Evolutionary conservation across 2,329 filamentous ascomycete species (phyloP), one percentile per base, ranked within the genome.

Genomic region (Xylariaceae sp.): DNA sequence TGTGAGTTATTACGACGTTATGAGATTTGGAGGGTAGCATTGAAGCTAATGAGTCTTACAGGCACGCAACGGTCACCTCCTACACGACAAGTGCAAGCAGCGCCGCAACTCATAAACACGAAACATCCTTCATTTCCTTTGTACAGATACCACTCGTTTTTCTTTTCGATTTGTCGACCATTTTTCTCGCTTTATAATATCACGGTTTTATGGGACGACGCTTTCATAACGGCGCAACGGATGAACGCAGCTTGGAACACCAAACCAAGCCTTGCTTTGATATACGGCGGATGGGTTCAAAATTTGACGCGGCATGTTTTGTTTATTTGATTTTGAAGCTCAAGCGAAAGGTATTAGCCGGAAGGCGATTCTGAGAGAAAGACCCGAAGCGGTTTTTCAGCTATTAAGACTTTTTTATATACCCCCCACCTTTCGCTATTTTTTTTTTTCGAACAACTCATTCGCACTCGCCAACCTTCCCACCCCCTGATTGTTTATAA

Each of bases 51-150:
- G 10, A 9, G 15, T 51, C 11, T 8, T 6, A 87, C 83, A 71
- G 18, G 93, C 93, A 50, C 83, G 92, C 62, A 97, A 97, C 71
- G 92, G 92, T 10, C 93, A 97, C 72, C 69, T 87, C 65, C 73
- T 84, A 57, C 90, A 96, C 74, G 92, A 96, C 71, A 97, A 97
- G 76, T 97, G 92, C 79, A 97, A 96, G 79, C 86, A 85, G 71
- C 78, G 84, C 68, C 78, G 82, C 65, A 79, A 76, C 65, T 77
- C 75, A 59, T 76, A 68, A 69, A 56, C 56, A 2, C 53, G 13
- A 35, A 51, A 45, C 42, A n/a, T n/a, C 42, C 13, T n/a, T 45
- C 10, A n/a, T 55, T 53, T 15, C 37, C 23, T 54, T 50, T 60
- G 54, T 61, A 52, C 49, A 49, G 55, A 18, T 56, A 54, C 17